These are phyloP conservation scores for Aquilaria yunnanensis DNA, from an alignment of 345 rosid genomes.

Conservation along the genomic window DNA sequence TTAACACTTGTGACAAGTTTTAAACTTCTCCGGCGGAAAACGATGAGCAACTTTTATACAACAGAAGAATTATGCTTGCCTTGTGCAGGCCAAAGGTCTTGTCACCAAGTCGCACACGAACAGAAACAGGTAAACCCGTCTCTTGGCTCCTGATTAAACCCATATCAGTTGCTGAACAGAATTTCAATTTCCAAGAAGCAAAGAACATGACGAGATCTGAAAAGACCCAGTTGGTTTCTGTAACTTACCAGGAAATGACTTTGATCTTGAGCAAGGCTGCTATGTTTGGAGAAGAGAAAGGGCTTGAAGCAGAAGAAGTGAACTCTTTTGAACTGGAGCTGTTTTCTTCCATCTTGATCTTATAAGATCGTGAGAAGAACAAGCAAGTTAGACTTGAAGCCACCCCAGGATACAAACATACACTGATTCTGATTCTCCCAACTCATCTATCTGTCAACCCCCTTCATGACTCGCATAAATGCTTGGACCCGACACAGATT, in stretches of 20 bases:
- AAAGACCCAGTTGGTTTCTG: not conserved
- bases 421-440: not conserved
- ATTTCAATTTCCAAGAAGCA: not conserved
- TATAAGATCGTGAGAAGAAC: not conserved
- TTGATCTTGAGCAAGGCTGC: constrained; percentile 45
- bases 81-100: constrained; percentile 53
- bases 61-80: constrained; percentile 21
- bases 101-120: constrained; percentile 37
- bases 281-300: constrained; percentile 49
- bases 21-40: not conserved
- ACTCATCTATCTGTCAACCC: no score
- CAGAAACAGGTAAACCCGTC: constrained; percentile 54
- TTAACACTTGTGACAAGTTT: not conserved
- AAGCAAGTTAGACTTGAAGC: no score
- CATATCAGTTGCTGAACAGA: not conserved
- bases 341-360: constrained; percentile 26
- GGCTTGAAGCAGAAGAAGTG: constrained; percentile 45
- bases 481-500: no score
- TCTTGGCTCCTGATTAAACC: constrained; percentile 47
- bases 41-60: not conserved
- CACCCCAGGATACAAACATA: not conserved
- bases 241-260: constrained; percentile 41
- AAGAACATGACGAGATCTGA: not conserved
- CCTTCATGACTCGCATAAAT: no score
- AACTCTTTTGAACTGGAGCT: constrained; percentile 36